Evolutionary conservation across 495 filamentous ascomycete genomes (phyloP).

Genomic region (Trichocladium antarcticum): DNA sequence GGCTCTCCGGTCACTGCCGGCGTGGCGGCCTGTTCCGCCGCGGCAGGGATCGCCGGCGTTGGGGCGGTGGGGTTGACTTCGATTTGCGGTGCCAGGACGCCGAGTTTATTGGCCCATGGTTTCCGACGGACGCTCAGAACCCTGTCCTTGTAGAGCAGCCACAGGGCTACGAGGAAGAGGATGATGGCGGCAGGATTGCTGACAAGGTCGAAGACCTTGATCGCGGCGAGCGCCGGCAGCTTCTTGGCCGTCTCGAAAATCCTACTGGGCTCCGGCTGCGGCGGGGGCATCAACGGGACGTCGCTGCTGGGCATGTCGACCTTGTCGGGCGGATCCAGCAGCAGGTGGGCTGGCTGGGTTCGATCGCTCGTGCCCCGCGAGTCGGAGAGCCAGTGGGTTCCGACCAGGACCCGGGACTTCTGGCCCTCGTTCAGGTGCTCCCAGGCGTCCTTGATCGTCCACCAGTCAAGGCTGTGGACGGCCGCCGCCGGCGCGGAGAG

Average conservation of each 20-base stretch:
- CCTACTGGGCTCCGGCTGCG: constrained; percentile 16
- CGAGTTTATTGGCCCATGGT: background rate
- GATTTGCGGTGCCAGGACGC: background rate
- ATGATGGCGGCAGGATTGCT: constrained; percentile 39
- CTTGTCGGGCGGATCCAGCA: constrained; percentile 3
- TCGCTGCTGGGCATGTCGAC: background rate
- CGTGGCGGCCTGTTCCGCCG: background rate
- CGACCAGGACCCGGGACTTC: constrained; percentile 34
- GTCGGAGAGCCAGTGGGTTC: constrained; percentile 36
- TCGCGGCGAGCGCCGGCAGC: constrained; percentile 28
- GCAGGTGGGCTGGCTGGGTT: background rate
- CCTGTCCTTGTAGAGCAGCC: constrained; percentile 28
- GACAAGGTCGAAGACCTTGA: constrained; percentile 33
- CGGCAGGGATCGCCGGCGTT: background rate
- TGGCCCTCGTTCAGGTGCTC: constrained; percentile 25
- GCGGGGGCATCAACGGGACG: background rate
- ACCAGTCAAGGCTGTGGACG: constrained; percentile 51
- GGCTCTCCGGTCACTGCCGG: background rate
- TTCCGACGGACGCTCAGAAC: constrained; percentile 13
- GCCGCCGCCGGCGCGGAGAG: constrained; percentile 59
- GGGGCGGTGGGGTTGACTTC: constrained; percentile 5
- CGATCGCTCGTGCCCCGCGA: background rate
- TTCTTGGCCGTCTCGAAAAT: constrained; percentile 28
- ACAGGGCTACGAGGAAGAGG: constrained; percentile 25
- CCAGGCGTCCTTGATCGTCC: constrained; percentile 26